These are phyloP conservation scores for Cylindrodendrum hubeiense DNA, from an alignment of 2,329 filamentous ascomycete genomes.

Conservation along the genomic window DNA sequence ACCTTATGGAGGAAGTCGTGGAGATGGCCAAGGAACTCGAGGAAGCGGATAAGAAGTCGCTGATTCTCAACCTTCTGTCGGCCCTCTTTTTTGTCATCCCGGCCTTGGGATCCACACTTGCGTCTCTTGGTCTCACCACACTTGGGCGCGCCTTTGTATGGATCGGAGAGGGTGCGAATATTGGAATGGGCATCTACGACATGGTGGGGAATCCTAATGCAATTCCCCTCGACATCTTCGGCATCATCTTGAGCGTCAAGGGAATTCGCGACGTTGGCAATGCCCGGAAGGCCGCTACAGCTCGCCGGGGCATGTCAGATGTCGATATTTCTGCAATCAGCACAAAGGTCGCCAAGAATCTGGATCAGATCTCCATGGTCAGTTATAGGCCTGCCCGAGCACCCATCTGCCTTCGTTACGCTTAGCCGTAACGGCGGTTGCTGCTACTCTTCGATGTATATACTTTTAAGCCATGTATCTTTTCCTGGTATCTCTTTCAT, in stretches of 20 bases:
- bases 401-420: no score
- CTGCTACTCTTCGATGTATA: no score
- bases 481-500: no score
- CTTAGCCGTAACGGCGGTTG: no score
- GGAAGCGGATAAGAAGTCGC: neutral
- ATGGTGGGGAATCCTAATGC: neutral
- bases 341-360: neutral
- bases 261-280: neutral
- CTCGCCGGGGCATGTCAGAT: neutral
- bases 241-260: neutral
- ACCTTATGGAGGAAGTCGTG: neutral
- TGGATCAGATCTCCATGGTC: no score
- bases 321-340: neutral
- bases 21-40: slow-evolving; percentile 3
- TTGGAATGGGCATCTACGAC: neutral
- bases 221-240: neutral
- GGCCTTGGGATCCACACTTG: neutral
- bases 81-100: neutral
- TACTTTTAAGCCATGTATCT: no score
- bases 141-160: neutral
- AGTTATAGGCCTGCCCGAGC: no score
- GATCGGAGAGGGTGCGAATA: neutral
- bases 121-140: neutral
- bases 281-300: neutral
- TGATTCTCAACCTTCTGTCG: slow-evolving; percentile 4